Evolutionary conservation across 2,329 filamentous ascomycete genomes (phyloP), one percentile per base, ranked within the genome.

Genomic region (Beauveria sp.): DNA sequence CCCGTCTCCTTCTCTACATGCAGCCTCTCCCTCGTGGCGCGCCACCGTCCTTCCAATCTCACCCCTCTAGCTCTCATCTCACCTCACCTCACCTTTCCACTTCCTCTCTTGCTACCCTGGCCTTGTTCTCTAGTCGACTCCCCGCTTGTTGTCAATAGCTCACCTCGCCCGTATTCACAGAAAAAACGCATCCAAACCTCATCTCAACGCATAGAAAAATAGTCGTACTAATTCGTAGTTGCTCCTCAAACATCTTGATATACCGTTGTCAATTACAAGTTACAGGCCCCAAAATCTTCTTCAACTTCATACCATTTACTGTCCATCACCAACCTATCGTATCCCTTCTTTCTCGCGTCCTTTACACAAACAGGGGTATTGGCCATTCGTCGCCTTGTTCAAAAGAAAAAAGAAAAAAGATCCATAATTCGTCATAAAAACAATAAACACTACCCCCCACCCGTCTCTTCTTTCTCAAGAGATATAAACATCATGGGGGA

Each of bases 401-500:
- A 47, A 56, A 22, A 37, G 18, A 37, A 3, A 34, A 34, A 37
- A 47, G 47, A 30, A 50, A 51, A 51, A 50, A 34, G 3, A 44
- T 52, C 55, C 55, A 59, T 59, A 59, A 59, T 59, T 59, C 55
- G 55, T 59, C 37, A 59, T 51, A 43, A 58, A 58, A 51, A 50
- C 41, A 24, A 52, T 37, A 56, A 30, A 28, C 26, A 48, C 54
- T n/a, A 40, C 22, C 55, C 30, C 47, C 52, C 34, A 37, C 34
- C 34, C 55, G 51, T 51, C 20, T 34, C 34, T 26, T 37, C 43
- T 5, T 51, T 10, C 12, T 16, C 37, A 5, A 26, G 22, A 48
- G 30, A 56, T 34, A 48, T 58, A 52, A 59, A 51, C 55, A 59
- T 52, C 51, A 47, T 51, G 47, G 37, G 55, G 55, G 40, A 3